phyloP scores from a whole-genome alignment of 371 early-diverging fungal genomes.

The Blakeslea trispora region DNA sequence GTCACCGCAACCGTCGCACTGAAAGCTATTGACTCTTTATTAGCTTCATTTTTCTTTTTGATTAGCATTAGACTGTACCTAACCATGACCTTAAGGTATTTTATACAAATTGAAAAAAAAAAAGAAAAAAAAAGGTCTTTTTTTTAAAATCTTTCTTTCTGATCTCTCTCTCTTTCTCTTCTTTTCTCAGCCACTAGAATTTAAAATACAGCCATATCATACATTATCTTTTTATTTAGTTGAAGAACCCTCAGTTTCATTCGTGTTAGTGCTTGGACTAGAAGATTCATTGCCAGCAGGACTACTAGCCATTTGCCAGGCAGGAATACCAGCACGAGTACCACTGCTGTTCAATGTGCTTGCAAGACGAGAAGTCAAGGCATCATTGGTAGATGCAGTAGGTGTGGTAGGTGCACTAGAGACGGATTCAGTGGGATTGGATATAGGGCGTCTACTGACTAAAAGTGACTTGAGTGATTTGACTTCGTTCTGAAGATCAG shows the following conservation, averaged over 20 bases:
- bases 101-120: not conserved
- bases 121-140: not conserved
- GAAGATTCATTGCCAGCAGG: constrained; percentile 9
- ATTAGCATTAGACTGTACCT: constrained; percentile 2
- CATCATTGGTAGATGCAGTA: constrained; percentile 26
- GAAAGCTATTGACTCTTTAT: constrained; percentile 65
- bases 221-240: not conserved
- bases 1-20: constrained; percentile 88
- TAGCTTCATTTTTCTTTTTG: not conserved
- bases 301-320: constrained; percentile 77
- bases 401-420: constrained; percentile 31
- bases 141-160: not conserved
- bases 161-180: too few species aligned
- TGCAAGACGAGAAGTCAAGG: constrained; percentile 41
- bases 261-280: constrained; percentile 2
- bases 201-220: not conserved
- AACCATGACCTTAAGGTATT: constrained; percentile 3
- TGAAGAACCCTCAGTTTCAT: constrained; percentile 6
- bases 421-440: constrained; percentile 31
- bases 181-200: not conserved
- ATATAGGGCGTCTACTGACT: constrained; percentile 66
- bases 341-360: constrained; percentile 31
- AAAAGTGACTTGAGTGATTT: constrained; percentile 88
- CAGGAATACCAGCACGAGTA: constrained; percentile 59
- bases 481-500: constrained; percentile 91